phyloP scores from a whole-genome alignment of 495 filamentous ascomycete species.

The Penicillium longicatenatum region DNA sequence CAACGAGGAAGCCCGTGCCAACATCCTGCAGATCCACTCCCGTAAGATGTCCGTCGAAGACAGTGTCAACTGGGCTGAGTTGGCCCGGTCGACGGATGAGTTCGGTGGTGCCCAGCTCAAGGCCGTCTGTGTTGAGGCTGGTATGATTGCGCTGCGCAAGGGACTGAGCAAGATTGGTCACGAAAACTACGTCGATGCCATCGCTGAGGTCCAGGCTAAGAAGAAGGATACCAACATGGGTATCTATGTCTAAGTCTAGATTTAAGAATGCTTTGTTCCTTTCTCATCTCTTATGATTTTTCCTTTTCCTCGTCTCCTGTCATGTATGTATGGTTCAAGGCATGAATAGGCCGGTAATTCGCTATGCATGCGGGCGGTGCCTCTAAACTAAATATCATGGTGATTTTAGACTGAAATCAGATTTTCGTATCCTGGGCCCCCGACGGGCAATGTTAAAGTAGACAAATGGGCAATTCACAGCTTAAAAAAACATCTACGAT shows the following conservation, averaged over 20 bases:
- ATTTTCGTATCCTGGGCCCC: no score
- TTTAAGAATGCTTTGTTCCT: slow-evolving; percentile 5
- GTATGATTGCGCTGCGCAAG: slow-evolving; percentile 96
- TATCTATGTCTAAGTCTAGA: slow-evolving; percentile 49
- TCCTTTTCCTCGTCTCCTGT: slow-evolving; percentile 22
- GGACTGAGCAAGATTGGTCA: slow-evolving; percentile 94
- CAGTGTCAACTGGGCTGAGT: slow-evolving; percentile 92
- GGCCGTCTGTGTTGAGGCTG: slow-evolving; percentile 97
- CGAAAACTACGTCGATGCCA: slow-evolving; percentile 99
- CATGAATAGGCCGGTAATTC: slow-evolving; percentile 26
- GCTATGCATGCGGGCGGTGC: slow-evolving; percentile 23
- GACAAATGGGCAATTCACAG: neutral
- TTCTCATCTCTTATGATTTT: slow-evolving; percentile 6
- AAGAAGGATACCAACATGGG: slow-evolving; percentile 83
- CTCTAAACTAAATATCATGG: slow-evolving; percentile 22
- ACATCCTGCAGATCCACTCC: slow-evolving; percentile 96
- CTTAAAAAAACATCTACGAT: neutral
- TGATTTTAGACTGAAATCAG: slow-evolving; percentile 11
- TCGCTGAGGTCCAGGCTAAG: slow-evolving; percentile 95
- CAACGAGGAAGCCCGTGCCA: slow-evolving; percentile 97
- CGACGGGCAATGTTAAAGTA: no score
- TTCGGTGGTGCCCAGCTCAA: slow-evolving; percentile 98
- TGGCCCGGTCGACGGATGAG: slow-evolving; percentile 97
- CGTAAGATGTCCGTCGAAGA: slow-evolving; percentile 97
- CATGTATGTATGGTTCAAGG: slow-evolving; percentile 34